Conservation (phyloP, 768 basidiomycete genomes). For the Chlorophyllum brunneum region DNA sequence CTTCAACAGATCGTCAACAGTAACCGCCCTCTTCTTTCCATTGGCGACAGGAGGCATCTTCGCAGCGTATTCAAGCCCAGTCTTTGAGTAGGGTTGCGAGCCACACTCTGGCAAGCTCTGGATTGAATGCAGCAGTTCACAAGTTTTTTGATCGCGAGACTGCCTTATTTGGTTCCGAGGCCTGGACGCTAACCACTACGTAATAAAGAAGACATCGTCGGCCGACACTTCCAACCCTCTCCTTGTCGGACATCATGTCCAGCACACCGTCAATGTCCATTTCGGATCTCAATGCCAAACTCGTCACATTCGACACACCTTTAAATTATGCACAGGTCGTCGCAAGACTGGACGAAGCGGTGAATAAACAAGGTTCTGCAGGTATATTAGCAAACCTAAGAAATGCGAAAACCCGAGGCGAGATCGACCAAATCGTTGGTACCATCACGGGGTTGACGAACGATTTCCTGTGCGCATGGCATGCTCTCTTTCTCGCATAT, state of each 20-base stretch:
- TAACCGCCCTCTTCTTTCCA: slow-evolving; percentile 24
- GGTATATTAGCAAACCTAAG: slow-evolving; percentile 22
- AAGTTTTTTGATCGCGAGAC: too few species aligned
- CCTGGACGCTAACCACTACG: too few species aligned
- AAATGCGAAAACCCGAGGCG: slow-evolving; percentile 28
- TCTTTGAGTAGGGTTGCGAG: too few species aligned
- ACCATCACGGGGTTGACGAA: slow-evolving; percentile 24
- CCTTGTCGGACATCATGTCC: slow-evolving; percentile 1
- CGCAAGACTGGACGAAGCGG: slow-evolving; percentile 36
- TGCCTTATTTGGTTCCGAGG: too few species aligned
- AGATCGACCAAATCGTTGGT: slow-evolving; percentile 31
- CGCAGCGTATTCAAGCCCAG: not conserved
- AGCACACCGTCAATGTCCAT: slow-evolving; percentile 22
- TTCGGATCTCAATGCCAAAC: slow-evolving; percentile 33
- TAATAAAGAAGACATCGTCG: not conserved
- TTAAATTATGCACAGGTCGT: slow-evolving; percentile 38
- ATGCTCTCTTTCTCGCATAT: not conserved
- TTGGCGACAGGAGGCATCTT: not conserved
- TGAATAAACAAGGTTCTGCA: slow-evolving; percentile 35
- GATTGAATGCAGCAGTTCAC: too few species aligned
- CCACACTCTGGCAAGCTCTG: too few species aligned
- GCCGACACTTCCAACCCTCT: not conserved
- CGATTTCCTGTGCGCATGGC: slow-evolving; percentile 41
- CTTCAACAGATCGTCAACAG: slow-evolving; percentile 45
- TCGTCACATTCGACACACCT: slow-evolving; percentile 39